Percentiles rank a stretch among this genome's conserved stretches.
Evolutionary conservation across 495 filamentous ascomycete genomes (phyloP).

Genomic region (Aspergillus coremiiformis): DNA sequence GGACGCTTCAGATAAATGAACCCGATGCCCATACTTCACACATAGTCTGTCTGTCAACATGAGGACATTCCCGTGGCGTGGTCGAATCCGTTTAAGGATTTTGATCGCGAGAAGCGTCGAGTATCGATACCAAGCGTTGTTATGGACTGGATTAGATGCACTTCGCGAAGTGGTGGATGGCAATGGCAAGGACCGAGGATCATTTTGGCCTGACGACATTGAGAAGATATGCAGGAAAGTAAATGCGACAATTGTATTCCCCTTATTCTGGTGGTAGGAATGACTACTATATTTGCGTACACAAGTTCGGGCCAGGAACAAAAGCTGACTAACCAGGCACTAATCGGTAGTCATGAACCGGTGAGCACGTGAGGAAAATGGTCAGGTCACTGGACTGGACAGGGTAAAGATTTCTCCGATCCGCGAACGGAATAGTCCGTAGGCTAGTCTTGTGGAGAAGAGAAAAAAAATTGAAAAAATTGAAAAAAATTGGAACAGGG

Average conservation of each 20-base stretch:
- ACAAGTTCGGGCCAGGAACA: too few species aligned
- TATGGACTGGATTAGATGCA: constrained; percentile 14
- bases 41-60: constrained; percentile 30
- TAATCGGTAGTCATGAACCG: too few species aligned
- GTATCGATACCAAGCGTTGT: constrained; percentile 14
- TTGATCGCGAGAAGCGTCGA: constrained; percentile 24
- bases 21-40: constrained; percentile 32
- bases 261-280: too few species aligned
- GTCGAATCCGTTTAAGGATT: constrained; percentile 19
- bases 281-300: too few species aligned
- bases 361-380: background rate
- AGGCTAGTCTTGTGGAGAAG: constrained; percentile 13
- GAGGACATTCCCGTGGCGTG: constrained; percentile 20
- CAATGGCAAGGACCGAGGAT: too few species aligned
- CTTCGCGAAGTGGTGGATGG: too few species aligned
- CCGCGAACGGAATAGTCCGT: constrained; percentile 12
- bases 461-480: background rate
- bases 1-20: constrained; percentile 41
- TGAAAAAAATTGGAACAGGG: background rate
- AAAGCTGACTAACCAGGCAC: background rate
- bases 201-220: too few species aligned
- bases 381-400: background rate
- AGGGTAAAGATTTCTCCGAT: background rate
- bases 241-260: too few species aligned
- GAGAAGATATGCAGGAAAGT: too few species aligned